A percentile compares a stretch with the other conserved stretches of the same genome.
phyloP scores from a whole-genome alignment of 129 eudicot genomes.

The Smallanthus sonchifolius region DNA sequence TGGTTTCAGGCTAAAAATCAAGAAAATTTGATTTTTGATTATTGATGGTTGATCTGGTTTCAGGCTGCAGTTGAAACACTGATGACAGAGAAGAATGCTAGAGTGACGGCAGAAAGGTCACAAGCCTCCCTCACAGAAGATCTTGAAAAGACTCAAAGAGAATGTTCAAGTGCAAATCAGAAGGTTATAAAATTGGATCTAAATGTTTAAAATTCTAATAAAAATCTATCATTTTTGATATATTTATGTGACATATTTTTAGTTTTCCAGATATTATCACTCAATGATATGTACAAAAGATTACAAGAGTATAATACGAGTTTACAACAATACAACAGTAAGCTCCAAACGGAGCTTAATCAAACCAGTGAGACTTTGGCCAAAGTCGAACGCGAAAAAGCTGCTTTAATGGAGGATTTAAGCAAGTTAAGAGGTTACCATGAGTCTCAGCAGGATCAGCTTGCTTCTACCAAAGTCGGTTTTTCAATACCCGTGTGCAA shows the following conservation, averaged over 20 bases:
- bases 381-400: slow-evolving; percentile 79
- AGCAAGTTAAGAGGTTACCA: slow-evolving; percentile 80
- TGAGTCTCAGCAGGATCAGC: slow-evolving; percentile 69
- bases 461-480: slow-evolving; percentile 59
- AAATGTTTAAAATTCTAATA: background rate
- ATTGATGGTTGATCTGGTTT: slow-evolving; percentile 13
- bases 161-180: slow-evolving; percentile 51
- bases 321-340: slow-evolving; percentile 87
- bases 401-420: slow-evolving; percentile 67
- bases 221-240: slow-evolving; percentile 2
- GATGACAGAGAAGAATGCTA: slow-evolving; percentile 64
- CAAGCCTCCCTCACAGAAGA: slow-evolving; percentile 68
- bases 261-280: slow-evolving; percentile 51
- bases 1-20: slow-evolving; percentile 39
- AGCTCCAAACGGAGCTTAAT: slow-evolving; percentile 83
- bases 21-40: background rate
- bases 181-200: slow-evolving; percentile 44
- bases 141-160: slow-evolving; percentile 62
- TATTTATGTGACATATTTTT: background rate
- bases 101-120: slow-evolving; percentile 60
- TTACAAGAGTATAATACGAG: slow-evolving; percentile 89
- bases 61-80: slow-evolving; percentile 73
- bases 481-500: background rate
- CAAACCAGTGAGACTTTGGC: slow-evolving; percentile 67
- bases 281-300: slow-evolving; percentile 81